A percentile compares a stretch with the other conserved stretches of the same genome.
phyloP scores from a whole-genome alignment of 495 filamentous ascomycete genomes.

The Tuber indicum region DNA sequence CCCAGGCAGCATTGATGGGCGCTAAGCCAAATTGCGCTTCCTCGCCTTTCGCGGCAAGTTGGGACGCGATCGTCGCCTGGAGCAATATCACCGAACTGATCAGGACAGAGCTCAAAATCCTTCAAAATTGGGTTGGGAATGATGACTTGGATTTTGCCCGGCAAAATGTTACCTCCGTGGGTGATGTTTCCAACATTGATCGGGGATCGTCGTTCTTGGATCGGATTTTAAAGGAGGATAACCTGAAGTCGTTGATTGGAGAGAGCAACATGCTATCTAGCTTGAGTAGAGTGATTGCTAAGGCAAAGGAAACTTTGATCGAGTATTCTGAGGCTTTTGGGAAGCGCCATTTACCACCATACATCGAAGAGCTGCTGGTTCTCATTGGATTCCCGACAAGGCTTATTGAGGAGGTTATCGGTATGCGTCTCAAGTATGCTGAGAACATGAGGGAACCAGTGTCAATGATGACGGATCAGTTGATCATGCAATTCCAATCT shows the following conservation, averaged over 20 bases:
- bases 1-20: constrained; percentile 60
- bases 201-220: constrained; percentile 92
- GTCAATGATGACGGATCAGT: constrained; percentile 84
- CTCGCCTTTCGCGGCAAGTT: constrained; percentile 65
- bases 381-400: constrained; percentile 95
- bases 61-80: constrained; percentile 86
- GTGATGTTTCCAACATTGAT: constrained; percentile 60
- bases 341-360: constrained; percentile 86
- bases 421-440: constrained; percentile 82
- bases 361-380: constrained; percentile 91
- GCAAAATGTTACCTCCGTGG: constrained; percentile 46
- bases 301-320: constrained; percentile 89
- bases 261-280: constrained; percentile 77
- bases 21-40: constrained; percentile 69
- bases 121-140: constrained; percentile 95
- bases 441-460: constrained; percentile 82
- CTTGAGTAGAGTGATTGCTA: constrained; percentile 74
- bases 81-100: constrained; percentile 97
- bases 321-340: constrained; percentile 77
- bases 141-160: constrained; percentile 86
- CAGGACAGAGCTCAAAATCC: constrained; percentile 81
- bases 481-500: constrained; percentile 94
- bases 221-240: constrained; percentile 96
- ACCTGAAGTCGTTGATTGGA: constrained; percentile 82
- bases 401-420: constrained; percentile 93